Percentiles rank a stretch among this genome's conserved stretches.
These are phyloP conservation scores for Auricularia sp. DNA, from an alignment of 768 basidiomycete genomes.

Conservation along the genomic window DNA sequence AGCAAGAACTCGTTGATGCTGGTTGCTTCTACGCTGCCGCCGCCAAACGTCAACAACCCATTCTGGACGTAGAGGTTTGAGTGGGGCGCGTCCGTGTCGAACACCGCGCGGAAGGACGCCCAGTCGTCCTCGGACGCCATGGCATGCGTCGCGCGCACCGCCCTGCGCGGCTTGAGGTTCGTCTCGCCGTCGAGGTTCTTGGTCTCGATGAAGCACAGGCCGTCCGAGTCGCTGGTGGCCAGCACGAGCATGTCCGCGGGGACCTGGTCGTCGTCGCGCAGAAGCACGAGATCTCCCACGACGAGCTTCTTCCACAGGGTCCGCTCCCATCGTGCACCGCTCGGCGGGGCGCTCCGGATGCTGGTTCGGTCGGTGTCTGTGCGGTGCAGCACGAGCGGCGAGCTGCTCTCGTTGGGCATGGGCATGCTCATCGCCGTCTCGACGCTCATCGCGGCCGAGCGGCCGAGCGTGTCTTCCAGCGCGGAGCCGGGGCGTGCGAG, in stretches of 20 bases:
- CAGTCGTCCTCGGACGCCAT: conserved; percentile 84
- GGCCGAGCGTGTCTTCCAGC: background rate
- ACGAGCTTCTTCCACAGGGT: conserved; percentile 99
- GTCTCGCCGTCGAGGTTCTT: conserved; percentile 98
- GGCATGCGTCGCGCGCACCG: conserved; percentile 62
- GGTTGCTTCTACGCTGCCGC: conserved; percentile 58
- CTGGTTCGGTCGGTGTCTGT: background rate
- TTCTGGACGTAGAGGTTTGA: conserved; percentile 89
- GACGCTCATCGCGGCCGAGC: background rate
- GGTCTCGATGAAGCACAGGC: conserved; percentile 91
- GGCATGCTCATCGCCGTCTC: background rate
- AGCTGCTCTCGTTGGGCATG: background rate
- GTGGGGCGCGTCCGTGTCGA: conserved; percentile 91
- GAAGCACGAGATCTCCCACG: conserved; percentile 85
- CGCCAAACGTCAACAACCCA: conserved; percentile 69
- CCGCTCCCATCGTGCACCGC: conserved; percentile 71
- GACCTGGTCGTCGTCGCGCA: conserved; percentile 91
- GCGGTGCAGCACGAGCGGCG: background rate
- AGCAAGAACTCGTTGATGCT: conserved; percentile 90
- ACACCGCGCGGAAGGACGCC: conserved; percentile 72
- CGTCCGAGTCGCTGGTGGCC: conserved; percentile 83
- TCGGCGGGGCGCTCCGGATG: background rate
- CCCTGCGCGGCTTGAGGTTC: conserved; percentile 81
- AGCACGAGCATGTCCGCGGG: conserved; percentile 93
- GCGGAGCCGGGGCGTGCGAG: background rate